Percentiles rank a stretch among this genome's conserved stretches.
phyloP scores from a whole-genome alignment of 129 eudicot species.

The Arctium lappa region DNA sequence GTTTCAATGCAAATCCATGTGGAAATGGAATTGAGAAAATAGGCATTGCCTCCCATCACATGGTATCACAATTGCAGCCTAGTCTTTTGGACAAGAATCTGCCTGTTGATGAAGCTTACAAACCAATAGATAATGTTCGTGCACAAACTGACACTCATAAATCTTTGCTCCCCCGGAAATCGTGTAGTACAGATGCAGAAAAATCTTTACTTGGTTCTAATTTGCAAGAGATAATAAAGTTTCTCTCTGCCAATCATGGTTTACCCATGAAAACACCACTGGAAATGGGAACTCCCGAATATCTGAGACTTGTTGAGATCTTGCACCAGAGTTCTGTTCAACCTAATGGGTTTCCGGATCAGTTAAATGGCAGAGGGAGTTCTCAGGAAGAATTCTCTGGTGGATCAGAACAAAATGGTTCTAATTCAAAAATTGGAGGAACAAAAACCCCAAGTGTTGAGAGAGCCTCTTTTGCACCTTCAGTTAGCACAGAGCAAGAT shows the following conservation, averaged over 20 bases:
- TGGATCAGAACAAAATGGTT: background rate
- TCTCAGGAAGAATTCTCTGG: slow-evolving; percentile 17
- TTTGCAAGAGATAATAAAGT: slow-evolving; percentile 25
- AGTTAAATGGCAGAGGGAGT: background rate
- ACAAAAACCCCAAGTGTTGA: background rate
- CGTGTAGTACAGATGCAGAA: slow-evolving; percentile 13
- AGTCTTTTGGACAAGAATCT: background rate
- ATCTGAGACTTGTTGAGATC: slow-evolving; percentile 26
- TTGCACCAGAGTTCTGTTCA: slow-evolving; percentile 28
- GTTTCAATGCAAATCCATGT: background rate
- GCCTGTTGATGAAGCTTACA: background rate
- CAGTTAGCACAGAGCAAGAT: background rate
- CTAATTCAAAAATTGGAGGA: slow-evolving; percentile 1
- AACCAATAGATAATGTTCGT: background rate
- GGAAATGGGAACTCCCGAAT: slow-evolving; percentile 27
- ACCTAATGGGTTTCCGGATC: slow-evolving; percentile 17
- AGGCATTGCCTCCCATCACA: slow-evolving; percentile 6
- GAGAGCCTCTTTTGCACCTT: background rate
- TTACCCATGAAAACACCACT: slow-evolving; percentile 18
- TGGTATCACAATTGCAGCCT: slow-evolving; percentile 11
- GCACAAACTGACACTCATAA: slow-evolving; percentile 18
- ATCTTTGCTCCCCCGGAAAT: background rate
- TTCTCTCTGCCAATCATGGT: slow-evolving; percentile 22
- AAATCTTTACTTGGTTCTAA: slow-evolving; percentile 15
- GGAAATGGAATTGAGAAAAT: slow-evolving; percentile 10